These are phyloP conservation scores for Venustampulla echinocandica DNA, from an alignment of 495 filamentous ascomycete genomes.

Conservation along the genomic window DNA sequence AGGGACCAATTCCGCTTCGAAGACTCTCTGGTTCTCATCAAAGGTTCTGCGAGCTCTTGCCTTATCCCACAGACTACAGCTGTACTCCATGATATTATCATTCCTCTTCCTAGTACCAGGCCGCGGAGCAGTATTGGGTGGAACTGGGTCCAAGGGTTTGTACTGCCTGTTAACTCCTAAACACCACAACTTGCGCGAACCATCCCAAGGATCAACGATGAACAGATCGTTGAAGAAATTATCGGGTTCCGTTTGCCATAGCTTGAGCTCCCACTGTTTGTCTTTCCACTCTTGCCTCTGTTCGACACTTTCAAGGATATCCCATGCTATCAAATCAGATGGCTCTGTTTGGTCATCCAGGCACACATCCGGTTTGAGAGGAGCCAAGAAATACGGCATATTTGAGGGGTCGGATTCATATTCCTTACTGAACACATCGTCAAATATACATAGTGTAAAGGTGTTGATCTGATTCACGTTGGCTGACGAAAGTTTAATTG, in stretches of 20 bases:
- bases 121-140: constrained; percentile 38
- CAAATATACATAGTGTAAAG: constrained; percentile 69
- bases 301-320: constrained; percentile 42
- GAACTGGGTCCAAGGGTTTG: constrained; percentile 45
- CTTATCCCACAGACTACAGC: constrained; percentile 48
- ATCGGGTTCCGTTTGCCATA: constrained; percentile 28
- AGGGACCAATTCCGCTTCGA: constrained; percentile 61
- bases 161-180: constrained; percentile 24
- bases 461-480: constrained; percentile 45
- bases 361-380: constrained; percentile 30
- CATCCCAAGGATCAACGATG: constrained; percentile 67
- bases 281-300: constrained; percentile 41
- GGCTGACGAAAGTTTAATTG: constrained; percentile 33
- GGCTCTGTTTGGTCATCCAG: constrained; percentile 14
- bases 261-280: constrained; percentile 23
- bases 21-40: constrained; percentile 62
- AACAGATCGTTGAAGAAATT: constrained; percentile 55
- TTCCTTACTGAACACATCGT: constrained; percentile 83
- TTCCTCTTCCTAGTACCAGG: constrained; percentile 35
- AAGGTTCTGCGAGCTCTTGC: constrained; percentile 37
- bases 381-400: constrained; percentile 82
- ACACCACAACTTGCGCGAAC: constrained; percentile 53
- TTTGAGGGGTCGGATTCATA: constrained; percentile 55
- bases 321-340: constrained; percentile 56
- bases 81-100: constrained; percentile 58